Percentiles rank a stretch among this genome's conserved stretches.
phyloP scores from a whole-genome alignment of 495 filamentous ascomycete genomes.

The Podospora anserina region DNA sequence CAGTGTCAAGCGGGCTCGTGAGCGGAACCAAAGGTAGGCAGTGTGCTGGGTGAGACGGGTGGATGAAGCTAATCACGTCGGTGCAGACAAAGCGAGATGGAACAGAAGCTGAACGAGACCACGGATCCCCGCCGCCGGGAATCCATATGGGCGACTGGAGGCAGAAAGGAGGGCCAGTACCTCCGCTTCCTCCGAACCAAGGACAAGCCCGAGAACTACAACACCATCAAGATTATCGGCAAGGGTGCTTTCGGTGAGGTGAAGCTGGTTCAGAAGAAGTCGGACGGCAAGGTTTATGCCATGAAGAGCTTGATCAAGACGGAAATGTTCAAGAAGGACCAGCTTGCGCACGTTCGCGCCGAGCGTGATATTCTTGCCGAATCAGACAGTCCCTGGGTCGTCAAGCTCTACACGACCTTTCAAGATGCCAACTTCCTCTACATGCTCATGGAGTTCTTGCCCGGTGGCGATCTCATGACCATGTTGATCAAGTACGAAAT shows the following conservation, averaged over 20 bases:
- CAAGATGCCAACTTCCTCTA: slow-evolving; percentile 94
- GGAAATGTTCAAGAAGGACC: slow-evolving; percentile 99
- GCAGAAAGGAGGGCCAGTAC: slow-evolving; percentile 83
- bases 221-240: slow-evolving; percentile 94
- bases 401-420: slow-evolving; percentile 96
- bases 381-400: slow-evolving; percentile 97
- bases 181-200: slow-evolving; percentile 91
- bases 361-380: slow-evolving; percentile 97
- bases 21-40: slow-evolving; percentile 74
- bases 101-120: slow-evolving; percentile 72
- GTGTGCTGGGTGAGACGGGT: too few species aligned
- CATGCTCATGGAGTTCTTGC: slow-evolving; percentile 98
- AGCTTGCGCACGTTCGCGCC: slow-evolving; percentile 95
- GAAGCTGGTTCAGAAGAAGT: slow-evolving; percentile 90
- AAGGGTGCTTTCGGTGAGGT: slow-evolving; percentile 99
- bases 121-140: slow-evolving; percentile 68
- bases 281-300: slow-evolving; percentile 95
- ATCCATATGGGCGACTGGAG: slow-evolving; percentile 70
- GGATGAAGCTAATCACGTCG: not conserved
- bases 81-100: slow-evolving; percentile 80
- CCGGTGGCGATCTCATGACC: slow-evolving; percentile 98
- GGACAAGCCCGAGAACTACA: slow-evolving; percentile 87
- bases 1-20: slow-evolving; percentile 85
- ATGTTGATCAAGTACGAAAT: slow-evolving; percentile 99
- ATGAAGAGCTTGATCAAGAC: slow-evolving; percentile 98